Percentiles rank a stretch among this genome's conserved stretches.
Conservation (phyloP, 2,329 filamentous ascomycete genomes). For the Colletotrichum falcatum region DNA sequence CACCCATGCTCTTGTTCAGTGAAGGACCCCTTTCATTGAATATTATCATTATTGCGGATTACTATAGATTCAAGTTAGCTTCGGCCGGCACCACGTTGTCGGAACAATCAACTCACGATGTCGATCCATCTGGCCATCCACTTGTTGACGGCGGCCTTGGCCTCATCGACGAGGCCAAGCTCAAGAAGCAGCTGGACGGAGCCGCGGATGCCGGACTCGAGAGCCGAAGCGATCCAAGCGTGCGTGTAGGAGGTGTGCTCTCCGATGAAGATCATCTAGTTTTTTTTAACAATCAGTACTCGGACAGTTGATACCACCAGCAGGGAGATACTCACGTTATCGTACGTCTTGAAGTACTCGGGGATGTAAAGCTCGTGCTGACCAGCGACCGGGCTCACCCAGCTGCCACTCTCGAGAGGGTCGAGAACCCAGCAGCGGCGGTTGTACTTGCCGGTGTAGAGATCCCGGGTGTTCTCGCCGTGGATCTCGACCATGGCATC, state of each 20-base stretch:
- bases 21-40: neutral
- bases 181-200: slow-evolving; percentile 73
- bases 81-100: neutral
- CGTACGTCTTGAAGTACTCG: slow-evolving; percentile 78
- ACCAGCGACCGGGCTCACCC: slow-evolving; percentile 70
- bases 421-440: slow-evolving; percentile 75
- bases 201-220: slow-evolving; percentile 76
- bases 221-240: slow-evolving; percentile 75
- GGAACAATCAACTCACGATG: slow-evolving; percentile 47
- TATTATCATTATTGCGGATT: slow-evolving; percentile 14
- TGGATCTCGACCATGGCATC: slow-evolving; percentile 77
- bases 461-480: slow-evolving; percentile 66
- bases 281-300: neutral
- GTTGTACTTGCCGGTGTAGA: slow-evolving; percentile 75
- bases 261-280: slow-evolving; percentile 71
- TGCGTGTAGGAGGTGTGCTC: slow-evolving; percentile 80
- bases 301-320: neutral
- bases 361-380: slow-evolving; percentile 79
- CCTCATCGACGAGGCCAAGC: slow-evolving; percentile 76
- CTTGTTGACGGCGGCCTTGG: slow-evolving; percentile 70
- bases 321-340: slow-evolving; percentile 55
- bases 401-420: slow-evolving; percentile 70
- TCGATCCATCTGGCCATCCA: slow-evolving; percentile 79
- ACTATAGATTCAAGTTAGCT: slow-evolving; percentile 13
- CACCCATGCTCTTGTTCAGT: neutral